Evolutionary conservation across 2,329 filamentous ascomycete species (phyloP), one percentile per base, ranked within the genome.

Genomic region (Trichoderma sp.): DNA sequence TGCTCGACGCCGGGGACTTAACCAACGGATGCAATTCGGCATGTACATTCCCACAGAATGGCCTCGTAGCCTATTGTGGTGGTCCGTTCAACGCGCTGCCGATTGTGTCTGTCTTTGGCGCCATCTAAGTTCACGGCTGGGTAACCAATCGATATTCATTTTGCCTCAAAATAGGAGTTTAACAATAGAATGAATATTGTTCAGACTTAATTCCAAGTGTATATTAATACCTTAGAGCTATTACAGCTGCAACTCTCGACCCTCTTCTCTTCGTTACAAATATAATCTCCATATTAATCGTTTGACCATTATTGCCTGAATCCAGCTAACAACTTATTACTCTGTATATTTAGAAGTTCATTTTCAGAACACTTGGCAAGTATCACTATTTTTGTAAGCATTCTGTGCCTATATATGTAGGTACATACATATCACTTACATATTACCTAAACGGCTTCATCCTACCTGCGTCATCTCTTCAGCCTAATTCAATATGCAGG

Each of bases 1-100:
- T n/a, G 3, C 39, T 43, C 7, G 39, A n/a, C 1, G n/a, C n/a
- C n/a, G n/a, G n/a, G n/a, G n/a, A 43, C 0, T 1, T n/a, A 43
- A 43, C 15, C 39, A 43, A 43, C 39, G 39, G 39, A 43, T 43
- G 39, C 6, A 43, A 0, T 43, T 1, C 0, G 7, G 1, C 7
- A 9, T 43, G 39, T 17, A 43, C 39, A 43, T 43, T 43, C 39
- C 15, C 2, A 43, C 39, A 43, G 4, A 43, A 43, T 43, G 39
- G 39, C 39, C 17, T n/a, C 15, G 15, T 43, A n/a, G 39, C 15
- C 39, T 43, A 43, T 17, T 43, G 39, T 43, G 39, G 39, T 43
- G 39, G 39, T 43, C 39, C 39, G 1, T 4, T 4, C 39, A 4
- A 4, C 39, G 15, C 17, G 7, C 7, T 4, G 39, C 15, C 39